Percentiles rank a stretch among this genome's conserved stretches.
phyloP scores from a whole-genome alignment of 805 yeast species.

The Lipomyces lipofer region DNA sequence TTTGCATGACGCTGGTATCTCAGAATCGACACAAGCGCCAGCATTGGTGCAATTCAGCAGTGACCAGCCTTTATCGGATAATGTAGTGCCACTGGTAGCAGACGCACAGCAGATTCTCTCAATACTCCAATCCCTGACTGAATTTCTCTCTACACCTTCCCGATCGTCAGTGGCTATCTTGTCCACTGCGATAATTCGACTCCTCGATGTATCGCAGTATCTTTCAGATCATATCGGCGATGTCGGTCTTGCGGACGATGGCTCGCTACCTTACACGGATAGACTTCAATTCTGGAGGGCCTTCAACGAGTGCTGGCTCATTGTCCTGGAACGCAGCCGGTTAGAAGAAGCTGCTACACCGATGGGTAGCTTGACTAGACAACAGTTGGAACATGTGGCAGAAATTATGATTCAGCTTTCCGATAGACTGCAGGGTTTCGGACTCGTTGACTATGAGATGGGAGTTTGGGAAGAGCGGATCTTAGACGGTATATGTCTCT shows the following conservation, averaged over 20 bases:
- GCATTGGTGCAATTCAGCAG: too few species aligned
- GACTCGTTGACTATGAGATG: conserved; percentile 28
- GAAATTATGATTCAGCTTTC: conserved; percentile 8
- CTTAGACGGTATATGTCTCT: conserved; percentile 8
- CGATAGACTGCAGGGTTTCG: conserved; percentile 20
- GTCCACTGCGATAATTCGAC: not conserved
- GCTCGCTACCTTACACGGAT: not conserved
- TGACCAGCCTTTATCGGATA: too few species aligned
- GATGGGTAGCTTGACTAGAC: not conserved
- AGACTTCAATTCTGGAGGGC: conserved; percentile 20
- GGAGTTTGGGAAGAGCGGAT: conserved; percentile 28
- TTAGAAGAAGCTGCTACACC: not conserved
- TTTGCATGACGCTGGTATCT: too few species aligned
- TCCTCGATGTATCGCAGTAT: conserved; percentile 3
- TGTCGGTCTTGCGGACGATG: conserved; percentile 20
- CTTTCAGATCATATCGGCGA: conserved; percentile 9
- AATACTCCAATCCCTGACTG: conserved; percentile 1
- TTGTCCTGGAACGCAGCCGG: conserved; percentile 5
- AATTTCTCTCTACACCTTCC: not conserved
- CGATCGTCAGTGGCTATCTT: not conserved
- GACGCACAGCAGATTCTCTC: conserved; percentile 4
- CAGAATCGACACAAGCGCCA: too few species aligned
- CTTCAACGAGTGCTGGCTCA: conserved; percentile 21
- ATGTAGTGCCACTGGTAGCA: not conserved
- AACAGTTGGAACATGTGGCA: conserved; percentile 14